phyloP scores from a whole-genome alignment of 2,329 filamentous ascomycete species.

The Diplodia scrobiculata region DNA sequence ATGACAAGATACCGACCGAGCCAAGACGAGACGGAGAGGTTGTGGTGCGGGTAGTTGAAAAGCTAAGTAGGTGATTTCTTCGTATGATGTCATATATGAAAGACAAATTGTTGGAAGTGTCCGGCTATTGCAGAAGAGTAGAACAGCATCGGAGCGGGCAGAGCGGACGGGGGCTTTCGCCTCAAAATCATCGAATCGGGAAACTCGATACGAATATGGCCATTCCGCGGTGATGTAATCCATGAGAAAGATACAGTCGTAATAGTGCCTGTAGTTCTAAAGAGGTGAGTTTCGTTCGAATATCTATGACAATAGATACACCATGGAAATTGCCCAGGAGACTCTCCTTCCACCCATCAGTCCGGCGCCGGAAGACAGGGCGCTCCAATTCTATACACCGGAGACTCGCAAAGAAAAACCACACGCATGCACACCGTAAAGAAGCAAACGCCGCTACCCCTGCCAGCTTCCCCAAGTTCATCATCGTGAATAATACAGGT shows the following conservation, averaged over 20 bases:
- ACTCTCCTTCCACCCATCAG: not conserved
- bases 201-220: no score
- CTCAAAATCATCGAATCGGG: no score
- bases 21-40: not conserved
- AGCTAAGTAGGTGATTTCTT: no score
- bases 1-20: not conserved
- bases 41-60: not conserved
- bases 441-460: not conserved
- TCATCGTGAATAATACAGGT: conserved; percentile 13
- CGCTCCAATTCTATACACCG: conserved; percentile 2
- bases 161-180: no score
- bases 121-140: no score
- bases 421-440: not conserved
- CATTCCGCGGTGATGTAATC: no score
- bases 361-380: not conserved
- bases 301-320: conserved; percentile 5
- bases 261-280: not conserved
- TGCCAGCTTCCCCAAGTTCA: not conserved
- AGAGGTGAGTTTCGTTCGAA: conserved; percentile 16
- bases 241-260: no score
- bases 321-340: not conserved
- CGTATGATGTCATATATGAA: no score
- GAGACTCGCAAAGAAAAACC: not conserved
- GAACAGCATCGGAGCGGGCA: no score
- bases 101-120: no score